Base-by-base conservation (phyloP, 345 rosid genomes). In the Syzygium jambos region DNA sequence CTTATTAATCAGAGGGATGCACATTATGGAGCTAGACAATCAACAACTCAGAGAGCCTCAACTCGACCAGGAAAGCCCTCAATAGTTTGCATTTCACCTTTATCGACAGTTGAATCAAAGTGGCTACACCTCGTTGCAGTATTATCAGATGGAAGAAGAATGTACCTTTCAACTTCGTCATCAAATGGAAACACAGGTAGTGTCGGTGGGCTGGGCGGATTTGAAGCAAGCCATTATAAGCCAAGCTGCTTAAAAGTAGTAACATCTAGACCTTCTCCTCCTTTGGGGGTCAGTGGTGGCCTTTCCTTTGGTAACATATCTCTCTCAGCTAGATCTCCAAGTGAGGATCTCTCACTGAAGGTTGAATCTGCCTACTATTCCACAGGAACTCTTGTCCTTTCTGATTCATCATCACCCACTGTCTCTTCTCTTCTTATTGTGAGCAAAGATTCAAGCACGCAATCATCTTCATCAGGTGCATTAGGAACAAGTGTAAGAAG, bases 81-180 rank as follows among this genome's bases (percentile, higher is more conserved):
- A 51, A 94, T 98, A 86, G 98, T 95, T 87, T 93, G 93, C 89
- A 95, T 98, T 86, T 92, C 98, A 57, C 99, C 99, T 83, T 89
- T 96, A 88, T 95, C 98, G 85, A 93, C 92, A 29, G 86, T 96
- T 89, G 99, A 98, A 90, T 98, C 99, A 25, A 98, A 98, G 94
- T 94, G 95, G 90, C 90, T 98, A 92, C 99, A 98, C 90, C 95
- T 98, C 84, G 97, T 98, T 92, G 98, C 94, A 83, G 92, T 94
- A 88, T 90, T 98, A 91, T 98, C 99, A 25, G 99, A 98, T 94
- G 99, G 99, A 85, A 95, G 98, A 89, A 95, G 99, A 91, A 91
- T 98, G 98, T 98, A 95, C 90, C 93, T 98, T 89, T 96, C 98
- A 86, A 98, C 98, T 87, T 95, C 94, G 52, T 87, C 94, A 85